These are phyloP conservation scores for Hymenotorrendiella dingleyae DNA, from an alignment of 2,329 filamentous ascomycete species.

Conservation along the genomic window DNA sequence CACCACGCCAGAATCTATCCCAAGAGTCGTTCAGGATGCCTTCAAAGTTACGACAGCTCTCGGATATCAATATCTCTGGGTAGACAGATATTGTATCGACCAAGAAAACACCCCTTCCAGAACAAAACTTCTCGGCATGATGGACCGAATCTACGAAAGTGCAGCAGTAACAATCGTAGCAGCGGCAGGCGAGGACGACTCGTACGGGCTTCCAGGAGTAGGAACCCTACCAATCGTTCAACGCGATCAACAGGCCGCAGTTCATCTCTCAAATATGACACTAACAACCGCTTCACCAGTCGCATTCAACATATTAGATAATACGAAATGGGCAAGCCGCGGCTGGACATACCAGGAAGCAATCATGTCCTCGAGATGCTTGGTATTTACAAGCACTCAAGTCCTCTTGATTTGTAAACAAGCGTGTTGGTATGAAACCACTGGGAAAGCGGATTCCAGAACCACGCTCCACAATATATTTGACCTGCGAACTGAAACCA, in stretches of 20 bases:
- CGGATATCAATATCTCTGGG: constrained; percentile 9
- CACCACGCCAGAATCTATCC: background rate
- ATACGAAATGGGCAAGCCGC: constrained; percentile 15
- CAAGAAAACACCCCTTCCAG: background rate
- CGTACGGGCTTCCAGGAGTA: constrained; percentile 1
- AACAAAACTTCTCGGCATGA: background rate
- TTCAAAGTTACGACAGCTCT: constrained; percentile 1
- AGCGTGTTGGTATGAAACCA: too few species aligned
- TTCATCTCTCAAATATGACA: background rate
- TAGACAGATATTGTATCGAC: constrained; percentile 9
- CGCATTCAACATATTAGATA: background rate
- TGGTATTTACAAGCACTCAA: constrained; percentile 29
- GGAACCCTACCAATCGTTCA: too few species aligned
- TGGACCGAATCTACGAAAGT: constrained; percentile 8
- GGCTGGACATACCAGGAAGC: constrained; percentile 34
- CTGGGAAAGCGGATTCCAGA: too few species aligned
- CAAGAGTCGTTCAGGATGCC: constrained; percentile 6
- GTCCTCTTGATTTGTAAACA: constrained; percentile 25
- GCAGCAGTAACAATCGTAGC: constrained; percentile 4
- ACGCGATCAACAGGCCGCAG: background rate
- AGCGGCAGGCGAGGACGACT: background rate
- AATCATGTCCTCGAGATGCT: constrained; percentile 22
- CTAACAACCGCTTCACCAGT: background rate
- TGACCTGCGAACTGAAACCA: too few species aligned
- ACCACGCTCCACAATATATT: too few species aligned